Base-by-base conservation (phyloP, 2,329 filamentous ascomycete genomes). In the Blastomyces emzantsi region DNA sequence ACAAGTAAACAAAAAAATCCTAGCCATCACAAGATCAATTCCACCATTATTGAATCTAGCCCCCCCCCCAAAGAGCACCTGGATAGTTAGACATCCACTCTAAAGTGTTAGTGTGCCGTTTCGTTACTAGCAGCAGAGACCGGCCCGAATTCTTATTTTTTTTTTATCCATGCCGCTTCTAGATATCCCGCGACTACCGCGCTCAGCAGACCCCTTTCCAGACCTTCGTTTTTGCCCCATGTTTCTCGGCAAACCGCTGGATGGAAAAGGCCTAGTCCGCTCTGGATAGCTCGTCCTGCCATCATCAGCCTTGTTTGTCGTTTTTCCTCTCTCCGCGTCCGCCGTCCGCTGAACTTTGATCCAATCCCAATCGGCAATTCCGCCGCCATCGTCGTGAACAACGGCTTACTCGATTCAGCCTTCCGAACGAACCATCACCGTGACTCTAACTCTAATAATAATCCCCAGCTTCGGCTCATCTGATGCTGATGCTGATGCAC, bases 351-450 rank as follows among this genome's bases (percentile, higher is more conserved):
- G 25, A n/a, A 36, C 55, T 56, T 6, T 22, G 30, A 2, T 36
- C 61, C 39, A n/a, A 60, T 41, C 56, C 56, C 62, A 55, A 63
- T 63, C 43, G 55, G 62, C 55, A 63, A 59, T 63, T 52, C 62
- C 62, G 62, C 56, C 45, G 30, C 19, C 30, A 17, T 8, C 30
- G 11, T 30, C n/a, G n/a, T 33, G 33, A 9, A 9, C 33, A 36
- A 30, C 62, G 62, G 62, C 9, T 63, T 63, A 63, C 61, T 54
- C 52, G 28, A 58, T 63, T 63, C 30, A 59, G 61, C 39, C 25
- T 60, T 60, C 62, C 56, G 62, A 28, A 30, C 56, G 62, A 28
- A 30, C 19, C 30, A 4, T 6, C 25, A 17, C 22, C 54, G 33
- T 41, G 13, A 25, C n/a, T 25, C 36, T 45, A 2, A 8, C 33